Evolutionary conservation across 2,329 filamentous ascomycete genomes (phyloP).

Genomic region (Mariannaea elegans): DNA sequence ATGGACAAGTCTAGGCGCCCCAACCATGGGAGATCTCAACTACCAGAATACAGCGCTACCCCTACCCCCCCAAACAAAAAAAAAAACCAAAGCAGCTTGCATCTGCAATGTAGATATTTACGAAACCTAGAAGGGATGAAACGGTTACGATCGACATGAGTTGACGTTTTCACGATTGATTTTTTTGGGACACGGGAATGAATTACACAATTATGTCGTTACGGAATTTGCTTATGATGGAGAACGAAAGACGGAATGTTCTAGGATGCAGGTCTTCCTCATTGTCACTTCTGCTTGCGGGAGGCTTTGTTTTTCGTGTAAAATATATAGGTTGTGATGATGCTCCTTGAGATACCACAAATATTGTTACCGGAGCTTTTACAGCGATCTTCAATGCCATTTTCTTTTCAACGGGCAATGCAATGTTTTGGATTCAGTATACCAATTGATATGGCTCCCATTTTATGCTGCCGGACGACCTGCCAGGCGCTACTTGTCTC

Average conservation of each 20-base stretch:
- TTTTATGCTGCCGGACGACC: constrained; percentile 7
- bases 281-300: constrained; percentile 21
- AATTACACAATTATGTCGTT: constrained; percentile 16
- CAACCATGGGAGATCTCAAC: constrained; percentile 6
- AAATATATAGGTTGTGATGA: constrained; percentile 29
- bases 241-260: constrained; percentile 18
- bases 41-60: background rate
- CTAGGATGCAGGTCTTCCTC: constrained; percentile 29
- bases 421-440: background rate
- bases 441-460: constrained; percentile 4
- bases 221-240: constrained; percentile 19
- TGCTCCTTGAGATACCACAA: constrained; percentile 18
- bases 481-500: constrained; percentile 1
- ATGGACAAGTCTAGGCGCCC: constrained; percentile 10
- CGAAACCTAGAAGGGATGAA: constrained; percentile 24
- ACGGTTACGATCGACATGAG: constrained; percentile 38
- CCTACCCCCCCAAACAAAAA: background rate
- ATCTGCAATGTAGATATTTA: constrained; percentile 12
- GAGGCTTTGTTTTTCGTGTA: constrained; percentile 30
- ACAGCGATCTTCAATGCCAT: constrained; percentile 1
- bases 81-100: background rate
- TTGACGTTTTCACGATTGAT: constrained; percentile 37
- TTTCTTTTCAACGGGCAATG: background rate
- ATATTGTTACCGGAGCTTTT: constrained; percentile 12
- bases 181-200: constrained; percentile 10